Conservation (phyloP, 2,329 filamentous ascomycete species). For the Balansia obtecta region DNA sequence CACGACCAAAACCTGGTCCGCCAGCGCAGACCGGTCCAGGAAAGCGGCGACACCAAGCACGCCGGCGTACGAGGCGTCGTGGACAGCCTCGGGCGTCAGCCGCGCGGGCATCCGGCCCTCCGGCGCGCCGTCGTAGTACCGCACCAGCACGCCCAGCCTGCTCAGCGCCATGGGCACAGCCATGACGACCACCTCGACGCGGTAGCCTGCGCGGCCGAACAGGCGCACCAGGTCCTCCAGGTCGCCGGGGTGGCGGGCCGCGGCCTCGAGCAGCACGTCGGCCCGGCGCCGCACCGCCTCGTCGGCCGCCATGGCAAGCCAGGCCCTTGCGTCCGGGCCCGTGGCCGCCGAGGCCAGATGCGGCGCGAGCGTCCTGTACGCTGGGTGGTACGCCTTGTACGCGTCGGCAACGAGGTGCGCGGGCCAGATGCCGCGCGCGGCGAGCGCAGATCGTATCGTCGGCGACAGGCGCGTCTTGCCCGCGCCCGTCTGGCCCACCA, state of each 20-base stretch:
- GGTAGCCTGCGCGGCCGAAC: conserved; percentile 23
- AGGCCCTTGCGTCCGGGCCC: conserved; percentile 28
- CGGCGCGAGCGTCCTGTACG: conserved; percentile 22
- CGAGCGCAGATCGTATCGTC: conserved; percentile 22
- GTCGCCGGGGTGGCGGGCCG: conserved; percentile 30
- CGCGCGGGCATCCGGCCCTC: conserved; percentile 27
- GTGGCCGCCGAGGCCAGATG: conserved; percentile 26
- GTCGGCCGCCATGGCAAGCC: conserved; percentile 28
- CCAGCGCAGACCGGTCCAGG: too few species aligned
- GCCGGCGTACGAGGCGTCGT: conserved; percentile 32
- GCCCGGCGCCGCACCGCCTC: conserved; percentile 18
- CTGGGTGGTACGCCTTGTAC: conserved; percentile 35
- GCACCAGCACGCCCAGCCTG: conserved; percentile 27
- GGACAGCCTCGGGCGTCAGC: conserved; percentile 30
- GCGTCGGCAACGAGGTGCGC: conserved; percentile 36
- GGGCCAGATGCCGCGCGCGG: conserved; percentile 6
- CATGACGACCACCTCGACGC: conserved; percentile 27
- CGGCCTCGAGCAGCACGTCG: conserved; percentile 31
- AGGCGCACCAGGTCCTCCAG: conserved; percentile 23
- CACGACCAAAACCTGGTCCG: conserved; percentile 26
- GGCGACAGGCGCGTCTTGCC: conserved; percentile 34
- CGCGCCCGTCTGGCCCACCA: conserved; percentile 36
- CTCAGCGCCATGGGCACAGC: conserved; percentile 30
- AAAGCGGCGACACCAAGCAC: conserved; percentile 25
- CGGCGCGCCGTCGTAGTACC: conserved; percentile 24